Evolutionary conservation across 805 yeast genomes (phyloP), one percentile per base, ranked within the genome.

Genomic region (Cyberlindnera petersonii): DNA sequence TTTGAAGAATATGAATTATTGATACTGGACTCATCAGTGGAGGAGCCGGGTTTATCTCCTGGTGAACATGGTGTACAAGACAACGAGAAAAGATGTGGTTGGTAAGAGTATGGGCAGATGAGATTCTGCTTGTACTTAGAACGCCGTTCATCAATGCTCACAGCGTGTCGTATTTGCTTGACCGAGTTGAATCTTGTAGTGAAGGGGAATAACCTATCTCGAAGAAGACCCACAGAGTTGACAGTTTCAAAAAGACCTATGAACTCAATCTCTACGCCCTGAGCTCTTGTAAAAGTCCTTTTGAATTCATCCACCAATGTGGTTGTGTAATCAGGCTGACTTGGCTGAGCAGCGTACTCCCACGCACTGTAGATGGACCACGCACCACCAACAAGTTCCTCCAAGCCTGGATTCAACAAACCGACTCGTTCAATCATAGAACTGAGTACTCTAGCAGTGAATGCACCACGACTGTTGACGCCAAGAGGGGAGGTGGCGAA

Each of bases 221-320:
- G 62, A 4, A 79, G 40, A 9, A 79, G 49, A 0, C 87, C 87
- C 16, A 79, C 79, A 1, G 86, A 78, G 52, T 77, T 79, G 15
- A 80, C 77, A 0, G 85, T 74, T 58, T 81, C 88, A 71, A 82
- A 81, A 15, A 81, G 56, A 0, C 87, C 87, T 69, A 80, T 72
- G 43, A 79, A 77, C 45, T 72, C 70, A 33, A 81, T 66, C 8
- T 50, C 51, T 4, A 76, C 71, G 2, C 57, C 49, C 5, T 61
- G 56, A 5, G 63, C 49, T 33, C 77, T 58, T 11, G 76, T 69
- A 51, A 80, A 81, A 0, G 80, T 74, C 33, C 60, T 63, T 43
- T 66, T 71, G 54, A 79, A 81, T 46, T 76, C 81, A 21, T 63
- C 68, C 2, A 75, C 69, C 26, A 75, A 59, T 1, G 76, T 65